These are phyloP conservation scores for Mycena haematopus DNA, from an alignment of 768 basidiomycete species.

Conservation along the genomic window DNA sequence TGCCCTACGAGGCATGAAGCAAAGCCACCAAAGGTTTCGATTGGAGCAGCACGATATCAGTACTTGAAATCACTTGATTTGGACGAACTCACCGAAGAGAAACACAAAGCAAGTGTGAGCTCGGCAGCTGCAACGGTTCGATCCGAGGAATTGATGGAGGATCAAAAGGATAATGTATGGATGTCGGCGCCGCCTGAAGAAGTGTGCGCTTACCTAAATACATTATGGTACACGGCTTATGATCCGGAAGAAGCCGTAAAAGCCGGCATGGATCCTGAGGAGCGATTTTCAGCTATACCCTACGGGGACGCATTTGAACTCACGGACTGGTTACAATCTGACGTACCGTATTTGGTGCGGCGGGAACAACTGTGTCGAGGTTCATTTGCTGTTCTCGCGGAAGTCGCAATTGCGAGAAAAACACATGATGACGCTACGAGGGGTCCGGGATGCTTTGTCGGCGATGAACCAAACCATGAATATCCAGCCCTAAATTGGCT, in stretches of 20 bases:
- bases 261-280: background rate
- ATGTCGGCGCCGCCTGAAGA: background rate
- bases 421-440: constrained; percentile 2
- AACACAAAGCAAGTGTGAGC: too few species aligned
- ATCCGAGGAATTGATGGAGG: too few species aligned
- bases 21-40: constrained; percentile 9
- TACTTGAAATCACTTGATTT: too few species aligned
- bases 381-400: constrained; percentile 19
- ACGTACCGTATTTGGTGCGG: constrained; percentile 7
- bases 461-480: constrained; percentile 3
- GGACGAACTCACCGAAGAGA: too few species aligned
- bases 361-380: background rate
- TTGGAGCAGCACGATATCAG: too few species aligned
- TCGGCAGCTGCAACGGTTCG: too few species aligned
- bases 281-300: constrained; percentile 8
- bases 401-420: too few species aligned
- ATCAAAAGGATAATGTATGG: background rate
- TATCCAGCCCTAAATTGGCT: constrained; percentile 18
- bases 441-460: background rate
- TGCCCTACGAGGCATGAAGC: constrained; percentile 26
- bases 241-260: background rate
- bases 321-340: constrained; percentile 6
- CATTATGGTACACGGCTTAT: constrained; percentile 12
- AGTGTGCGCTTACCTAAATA: constrained; percentile 11
- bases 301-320: constrained; percentile 8